Conservation (phyloP, 345 rosid species). For the Clarkia xantiana region DNA sequence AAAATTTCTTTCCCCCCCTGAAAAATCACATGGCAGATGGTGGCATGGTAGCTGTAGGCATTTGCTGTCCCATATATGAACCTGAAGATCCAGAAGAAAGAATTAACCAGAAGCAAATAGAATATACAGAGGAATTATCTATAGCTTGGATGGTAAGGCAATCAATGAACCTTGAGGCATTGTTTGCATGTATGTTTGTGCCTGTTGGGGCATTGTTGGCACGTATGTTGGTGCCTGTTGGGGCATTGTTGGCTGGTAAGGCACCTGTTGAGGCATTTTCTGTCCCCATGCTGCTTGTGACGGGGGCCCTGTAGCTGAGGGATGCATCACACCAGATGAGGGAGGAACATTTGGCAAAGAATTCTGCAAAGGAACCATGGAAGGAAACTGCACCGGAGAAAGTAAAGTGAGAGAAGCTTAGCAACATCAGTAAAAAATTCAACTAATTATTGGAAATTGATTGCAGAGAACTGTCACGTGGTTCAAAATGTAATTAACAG, state of each 20-base stretch:
- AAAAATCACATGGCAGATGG: slow-evolving; percentile 3
- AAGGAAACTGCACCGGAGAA: slow-evolving; percentile 49
- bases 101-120: slow-evolving; percentile 8
- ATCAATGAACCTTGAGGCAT: slow-evolving; percentile 45
- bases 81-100: slow-evolving; percentile 32
- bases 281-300: slow-evolving; percentile 24
- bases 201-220: slow-evolving; percentile 12
- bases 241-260: slow-evolving; percentile 18
- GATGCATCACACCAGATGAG: slow-evolving; percentile 24
- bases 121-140: background rate
- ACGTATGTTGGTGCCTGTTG: slow-evolving; percentile 25
- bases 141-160: background rate
- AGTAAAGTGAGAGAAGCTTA: background rate
- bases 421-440: background rate
- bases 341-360: slow-evolving; percentile 44
- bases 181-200: slow-evolving; percentile 15
- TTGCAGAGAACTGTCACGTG: too few species aligned
- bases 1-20: too few species aligned
- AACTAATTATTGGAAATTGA: background rate
- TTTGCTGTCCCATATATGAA: slow-evolving; percentile 35
- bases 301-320: slow-evolving; percentile 33
- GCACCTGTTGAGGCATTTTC: slow-evolving; percentile 20
- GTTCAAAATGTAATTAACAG: too few species aligned
- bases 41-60: slow-evolving; percentile 23
- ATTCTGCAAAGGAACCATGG: slow-evolving; percentile 54